Conservation (phyloP, 225 moss, liverwort and hornwort species). For the Antitrichia curtipendula region DNA sequence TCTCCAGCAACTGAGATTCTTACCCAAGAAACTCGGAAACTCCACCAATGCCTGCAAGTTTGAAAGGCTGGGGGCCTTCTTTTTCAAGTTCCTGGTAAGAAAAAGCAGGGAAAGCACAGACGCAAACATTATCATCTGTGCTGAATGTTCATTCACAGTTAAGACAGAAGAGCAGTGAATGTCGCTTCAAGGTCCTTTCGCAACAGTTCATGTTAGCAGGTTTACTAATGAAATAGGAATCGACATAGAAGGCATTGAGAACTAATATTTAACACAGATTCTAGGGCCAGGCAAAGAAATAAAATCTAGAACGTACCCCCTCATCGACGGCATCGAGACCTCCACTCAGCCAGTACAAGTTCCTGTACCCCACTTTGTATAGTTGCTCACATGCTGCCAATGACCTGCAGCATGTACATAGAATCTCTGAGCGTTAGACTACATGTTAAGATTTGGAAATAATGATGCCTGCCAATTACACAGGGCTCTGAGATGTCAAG, state of each 20-base stretch:
- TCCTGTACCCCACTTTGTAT: conserved; percentile 80
- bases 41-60: conserved; percentile 76
- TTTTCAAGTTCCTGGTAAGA: conserved; percentile 50
- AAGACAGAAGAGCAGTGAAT: not conserved
- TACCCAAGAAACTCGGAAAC: conserved; percentile 80
- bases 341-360: conserved; percentile 75
- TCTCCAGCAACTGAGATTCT: not conserved
- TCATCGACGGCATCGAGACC: conserved; percentile 67
- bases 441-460: not conserved
- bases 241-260: not conserved
- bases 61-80: conserved; percentile 61
- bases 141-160: not conserved
- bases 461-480: not conserved
- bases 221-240: not conserved
- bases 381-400: conserved; percentile 84
- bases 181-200: not conserved
- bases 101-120: not conserved
- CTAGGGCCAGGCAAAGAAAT: not conserved
- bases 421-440: not conserved
- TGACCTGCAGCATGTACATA: conserved; percentile 34
- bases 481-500: not conserved
- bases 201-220: not conserved
- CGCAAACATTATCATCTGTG: not conserved
- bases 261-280: not conserved
- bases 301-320: conserved; percentile 18